Conservation (phyloP, 1,284 basidiomycete genomes). For the Boletus hoseneyae region DNA sequence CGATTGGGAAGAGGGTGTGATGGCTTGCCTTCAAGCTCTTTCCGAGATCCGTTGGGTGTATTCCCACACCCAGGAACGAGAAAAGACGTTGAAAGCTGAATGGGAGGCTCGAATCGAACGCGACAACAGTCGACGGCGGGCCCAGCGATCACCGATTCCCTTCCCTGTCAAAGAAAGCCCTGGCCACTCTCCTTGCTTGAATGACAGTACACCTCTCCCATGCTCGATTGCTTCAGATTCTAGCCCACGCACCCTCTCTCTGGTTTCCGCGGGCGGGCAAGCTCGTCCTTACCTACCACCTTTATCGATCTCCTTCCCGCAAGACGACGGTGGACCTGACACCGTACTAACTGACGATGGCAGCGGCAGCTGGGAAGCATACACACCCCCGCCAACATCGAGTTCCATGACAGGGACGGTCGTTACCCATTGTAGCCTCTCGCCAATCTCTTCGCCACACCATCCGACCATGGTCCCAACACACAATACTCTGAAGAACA, state of each 20-base stretch:
- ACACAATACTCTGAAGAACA: slow-evolving; percentile 16
- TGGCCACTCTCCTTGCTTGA: slow-evolving; percentile 29
- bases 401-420: slow-evolving; percentile 38
- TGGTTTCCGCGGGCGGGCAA: slow-evolving; percentile 33
- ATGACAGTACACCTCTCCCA: slow-evolving; percentile 21
- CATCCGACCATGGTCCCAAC: slow-evolving; percentile 6
- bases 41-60: slow-evolving; percentile 79
- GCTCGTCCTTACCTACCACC: slow-evolving; percentile 30
- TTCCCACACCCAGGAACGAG: slow-evolving; percentile 68
- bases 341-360: slow-evolving; percentile 47
- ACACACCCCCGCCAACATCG: slow-evolving; percentile 55
- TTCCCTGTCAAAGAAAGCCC: slow-evolving; percentile 29
- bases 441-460: slow-evolving; percentile 22
- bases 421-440: slow-evolving; percentile 24
- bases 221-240: slow-evolving; percentile 3
- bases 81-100: slow-evolving; percentile 56
- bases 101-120: slow-evolving; percentile 50
- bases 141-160: slow-evolving; percentile 27
- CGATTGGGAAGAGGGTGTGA: slow-evolving; percentile 65
- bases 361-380: slow-evolving; percentile 50
- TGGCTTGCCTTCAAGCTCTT: slow-evolving; percentile 68
- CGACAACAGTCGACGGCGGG: slow-evolving; percentile 16
- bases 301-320: slow-evolving; percentile 29
- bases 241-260: slow-evolving; percentile 24
- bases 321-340: slow-evolving; percentile 44